phyloP scores from a whole-genome alignment of 495 filamentous ascomycete species.

The Podospora tetraspora region DNA sequence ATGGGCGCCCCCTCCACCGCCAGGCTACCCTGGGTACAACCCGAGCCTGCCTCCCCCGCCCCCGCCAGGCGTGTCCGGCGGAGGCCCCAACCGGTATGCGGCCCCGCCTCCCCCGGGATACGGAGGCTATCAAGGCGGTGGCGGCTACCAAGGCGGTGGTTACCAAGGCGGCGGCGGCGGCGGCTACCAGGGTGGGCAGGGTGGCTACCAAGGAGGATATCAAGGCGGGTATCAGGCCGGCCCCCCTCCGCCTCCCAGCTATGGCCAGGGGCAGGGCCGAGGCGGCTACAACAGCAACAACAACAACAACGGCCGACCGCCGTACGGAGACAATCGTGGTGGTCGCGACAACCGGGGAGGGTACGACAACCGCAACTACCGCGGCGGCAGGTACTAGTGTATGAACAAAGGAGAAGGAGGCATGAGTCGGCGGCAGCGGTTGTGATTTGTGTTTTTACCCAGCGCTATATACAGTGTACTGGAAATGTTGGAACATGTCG shows the following conservation, averaged over 20 bases:
- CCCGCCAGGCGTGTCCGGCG: conserved; percentile 21
- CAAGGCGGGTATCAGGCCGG: conserved; percentile 17
- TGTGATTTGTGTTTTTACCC: not conserved
- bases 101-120: conserved; percentile 13
- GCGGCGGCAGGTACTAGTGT: not conserved
- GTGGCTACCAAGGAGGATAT: conserved; percentile 20
- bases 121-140: conserved; percentile 11
- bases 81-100: conserved; percentile 6
- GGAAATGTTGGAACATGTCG: not conserved
- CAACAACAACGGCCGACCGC: conserved; percentile 8
- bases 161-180: conserved; percentile 15
- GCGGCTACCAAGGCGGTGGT: conserved; percentile 2
- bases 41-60: conserved; percentile 45
- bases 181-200: conserved; percentile 8
- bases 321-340: conserved; percentile 11
- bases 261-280: conserved; percentile 9
- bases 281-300: conserved; percentile 13
- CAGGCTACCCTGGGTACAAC: conserved; percentile 40
- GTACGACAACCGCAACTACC: conserved; percentile 7
- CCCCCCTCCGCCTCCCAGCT: conserved; percentile 2
- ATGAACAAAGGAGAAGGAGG: not conserved
- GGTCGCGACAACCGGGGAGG: conserved; percentile 7
- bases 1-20: conserved; percentile 42
- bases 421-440: not conserved
- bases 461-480: not conserved